Base-by-base conservation (phyloP, 495 filamentous ascomycete genomes). In the Penicillium steckii region DNA sequence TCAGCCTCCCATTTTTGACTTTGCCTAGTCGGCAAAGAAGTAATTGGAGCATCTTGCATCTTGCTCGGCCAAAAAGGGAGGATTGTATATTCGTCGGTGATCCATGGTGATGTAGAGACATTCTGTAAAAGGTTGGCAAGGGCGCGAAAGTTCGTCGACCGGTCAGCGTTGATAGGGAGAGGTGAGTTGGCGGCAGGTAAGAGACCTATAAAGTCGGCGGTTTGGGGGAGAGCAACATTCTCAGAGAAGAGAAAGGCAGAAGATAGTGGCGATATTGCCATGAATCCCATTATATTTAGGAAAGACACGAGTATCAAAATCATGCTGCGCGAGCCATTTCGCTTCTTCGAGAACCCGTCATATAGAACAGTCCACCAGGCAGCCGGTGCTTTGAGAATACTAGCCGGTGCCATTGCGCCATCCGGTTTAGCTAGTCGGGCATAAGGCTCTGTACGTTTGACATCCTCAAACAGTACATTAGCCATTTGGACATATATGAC, bases 81-180 rank as follows among this genome's bases (percentile, higher is more conserved):
- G 13, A 73, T 59, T 1, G 66, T 65, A 44, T 69, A 73, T 12
- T 66, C 44, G 45, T 73, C 60, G 1, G 59, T 68, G n/a, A 73
- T 56, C 71, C 71, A 75, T 0, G 67, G 68, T 2, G 70, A 70
- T 0, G 70, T 73, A 4, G 68, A 68, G 1, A 67, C 65, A 44
- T 71, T 70, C 47, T 65, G 59, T 0, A 73, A 46, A 0, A 69
- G 51, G 30, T 64, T 66, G 29, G 65, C 55, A 25, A 72, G 66
- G 1, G 68, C 60, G 10, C 68, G 65, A 30, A 68, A 72, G 30
- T 64, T 58, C 1, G 65, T 61, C 4, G 62, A 50, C 6, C 49
- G 53, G 24, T 61, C 53, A 18, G 48, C 37, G 23, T 56, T 40
- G 18, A 65, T 44, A 9, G 58, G 49, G 12, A 65, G 15, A 26